Conservation (phyloP, 306 rosid genomes). For the Trichosanthes truncata region DNA sequence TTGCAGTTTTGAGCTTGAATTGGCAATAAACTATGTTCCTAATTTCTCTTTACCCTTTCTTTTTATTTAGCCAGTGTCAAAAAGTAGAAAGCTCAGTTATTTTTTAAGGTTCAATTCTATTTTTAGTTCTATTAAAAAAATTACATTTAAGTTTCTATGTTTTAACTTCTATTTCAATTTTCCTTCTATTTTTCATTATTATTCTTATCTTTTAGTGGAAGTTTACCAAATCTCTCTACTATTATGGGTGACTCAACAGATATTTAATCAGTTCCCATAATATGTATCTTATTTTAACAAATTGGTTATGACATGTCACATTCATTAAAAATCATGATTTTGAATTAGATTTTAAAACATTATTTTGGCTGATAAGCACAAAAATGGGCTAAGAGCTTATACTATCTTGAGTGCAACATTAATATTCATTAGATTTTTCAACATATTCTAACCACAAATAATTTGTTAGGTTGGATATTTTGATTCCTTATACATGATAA, state of each 20-base stretch:
- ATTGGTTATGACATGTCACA: neutral
- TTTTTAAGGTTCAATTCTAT: neutral
- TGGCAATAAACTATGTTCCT: neutral
- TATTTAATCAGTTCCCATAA: neutral
- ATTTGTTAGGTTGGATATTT: neutral
- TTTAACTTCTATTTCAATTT: neutral
- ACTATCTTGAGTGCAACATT: neutral
- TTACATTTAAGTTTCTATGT: neutral
- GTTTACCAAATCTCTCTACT: too few species aligned
- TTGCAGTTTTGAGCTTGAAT: neutral
- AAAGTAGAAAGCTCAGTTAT: too few species aligned
- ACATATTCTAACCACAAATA: neutral
- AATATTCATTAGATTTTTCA: neutral
- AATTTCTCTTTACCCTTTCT: neutral
- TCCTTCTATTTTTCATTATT: too few species aligned
- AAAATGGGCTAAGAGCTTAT: neutral
- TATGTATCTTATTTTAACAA: neutral
- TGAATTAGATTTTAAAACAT: neutral
- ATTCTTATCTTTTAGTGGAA: too few species aligned
- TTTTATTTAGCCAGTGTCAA: too few species aligned
- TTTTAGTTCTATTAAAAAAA: neutral
- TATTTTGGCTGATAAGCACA: neutral
- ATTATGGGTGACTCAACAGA: neutral
- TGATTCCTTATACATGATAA: neutral
- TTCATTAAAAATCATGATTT: neutral